Base-by-base conservation (phyloP, 1,139 yeast species). In the Suhomyces guaymorum region DNA sequence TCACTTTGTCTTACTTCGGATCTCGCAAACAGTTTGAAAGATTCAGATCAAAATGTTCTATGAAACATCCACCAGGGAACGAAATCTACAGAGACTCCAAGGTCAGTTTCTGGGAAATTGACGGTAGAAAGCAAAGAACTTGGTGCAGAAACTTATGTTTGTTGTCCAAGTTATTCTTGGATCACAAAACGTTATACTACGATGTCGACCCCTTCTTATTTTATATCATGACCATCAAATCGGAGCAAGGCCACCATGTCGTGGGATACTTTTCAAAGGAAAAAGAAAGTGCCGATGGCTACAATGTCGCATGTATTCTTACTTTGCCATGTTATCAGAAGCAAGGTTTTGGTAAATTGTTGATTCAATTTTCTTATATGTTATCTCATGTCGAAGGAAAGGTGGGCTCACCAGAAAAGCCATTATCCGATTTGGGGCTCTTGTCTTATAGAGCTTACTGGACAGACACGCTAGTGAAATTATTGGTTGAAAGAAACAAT, bases 201-300 rank as follows among this genome's bases (percentile, higher is more conserved):
- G 99, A 94, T 57, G 98, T 92, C 29, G 98, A 92, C 57, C 98
- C 99, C 4, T 92, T 92, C 53, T 66, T 92, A 50, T 92, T 92
- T 54, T 92, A 92, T 58, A 84, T 96, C 51, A 90, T 94, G 97
- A 89, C 97, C 0, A 75, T 80, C 42, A 75, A 87, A 43, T 95
- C 90, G 47, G 87, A 82, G 42, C 75, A 79, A 47, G 97, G 98
- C 3, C 97, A 90, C 59, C 97, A 92, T 61, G 69, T 92, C 33
- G 96, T 92, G 9, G 99, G 99, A 0, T 92, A 86, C 56, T 92
- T 92, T 54, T 90, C 97, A 2, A 92, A 92, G 52, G 99, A 92
- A 59, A 92, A 92, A 60, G 97, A 90, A 61, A 81, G 90, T 46
- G 95, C 96, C 0, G 97, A 92, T 53, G 84, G 82, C n/a, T 92